Base-by-base conservation (phyloP, 768 basidiomycete species). In the Dioszegia crocea region DNA sequence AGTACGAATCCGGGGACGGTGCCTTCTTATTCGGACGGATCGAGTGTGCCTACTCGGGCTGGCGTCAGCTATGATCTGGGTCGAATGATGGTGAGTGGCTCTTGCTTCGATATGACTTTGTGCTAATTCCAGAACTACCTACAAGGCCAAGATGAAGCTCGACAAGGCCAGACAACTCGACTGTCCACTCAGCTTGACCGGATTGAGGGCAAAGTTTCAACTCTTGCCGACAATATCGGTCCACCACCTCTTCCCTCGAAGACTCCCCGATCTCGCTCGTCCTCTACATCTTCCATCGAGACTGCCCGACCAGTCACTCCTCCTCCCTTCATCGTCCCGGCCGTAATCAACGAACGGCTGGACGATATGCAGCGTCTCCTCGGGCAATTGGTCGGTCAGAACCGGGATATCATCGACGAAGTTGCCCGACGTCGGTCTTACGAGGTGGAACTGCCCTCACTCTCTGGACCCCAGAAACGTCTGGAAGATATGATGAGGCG, bases 171-270 rank as follows among this genome's bases (percentile, higher is more conserved):
- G 63, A 83, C 81, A 29, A 80, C 83, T 26, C 85, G 85, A 16
- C 70, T 92, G 8, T 80, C 82, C 0, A 84, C 83, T 45, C 85
- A 87, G 68, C 80, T 94, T 3, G 82, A 83, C 51, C 82, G 84
- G 0, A 83, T 96, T 38, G 83, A 86, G 57, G 80, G 85, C 36
- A 85, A 88, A 63, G 78, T 94, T 2, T 80, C 80, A 12, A 83
- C 85, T 44, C 79, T 92, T 21, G 70, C 75, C 2, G 61, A 68
- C 11, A 83, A 27, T 82, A 55, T 57, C 41, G 74, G 52, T 27
- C 67, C 69, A 8, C 73, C 68, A 39, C 75, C 74, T 29, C 47
- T 72, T 39, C 68, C 70, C 17, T 51, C 64, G 10, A 68, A 70
- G 38, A 29, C 29, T 2, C 83, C 84, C 2, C 74, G 79, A 16